phyloP scores from a whole-genome alignment of 2,329 filamentous ascomycete genomes.

The Hortaea werneckii region DNA sequence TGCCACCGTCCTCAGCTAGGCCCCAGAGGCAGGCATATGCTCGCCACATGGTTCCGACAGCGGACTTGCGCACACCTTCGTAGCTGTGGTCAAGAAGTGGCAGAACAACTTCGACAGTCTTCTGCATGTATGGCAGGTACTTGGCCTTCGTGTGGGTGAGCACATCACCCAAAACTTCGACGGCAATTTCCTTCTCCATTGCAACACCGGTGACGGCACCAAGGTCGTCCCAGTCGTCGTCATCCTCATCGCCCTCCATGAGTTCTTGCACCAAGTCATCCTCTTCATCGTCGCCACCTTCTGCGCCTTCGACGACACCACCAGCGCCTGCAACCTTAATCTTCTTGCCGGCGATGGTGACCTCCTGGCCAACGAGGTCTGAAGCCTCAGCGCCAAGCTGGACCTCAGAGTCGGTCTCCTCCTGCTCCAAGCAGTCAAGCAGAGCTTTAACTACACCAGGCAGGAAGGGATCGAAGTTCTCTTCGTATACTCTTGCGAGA shows the following conservation, averaged over 20 bases:
- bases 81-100: constrained; percentile 81
- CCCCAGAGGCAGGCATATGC: constrained; percentile 86
- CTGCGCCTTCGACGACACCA: constrained; percentile 37
- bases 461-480: constrained; percentile 70
- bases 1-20: constrained; percentile 68
- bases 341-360: constrained; percentile 73
- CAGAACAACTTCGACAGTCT: constrained; percentile 71
- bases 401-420: constrained; percentile 72
- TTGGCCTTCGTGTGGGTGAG: constrained; percentile 74
- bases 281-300: constrained; percentile 52
- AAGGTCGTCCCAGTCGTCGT: constrained; percentile 75
- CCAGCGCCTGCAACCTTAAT: constrained; percentile 63
- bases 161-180: constrained; percentile 89
- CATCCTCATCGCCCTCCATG: constrained; percentile 53
- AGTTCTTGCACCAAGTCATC: constrained; percentile 42
- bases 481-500: constrained; percentile 85
- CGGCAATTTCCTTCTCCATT: constrained; percentile 92
- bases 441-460: constrained; percentile 69
- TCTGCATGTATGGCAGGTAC: constrained; percentile 77
- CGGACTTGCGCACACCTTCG: constrained; percentile 86
- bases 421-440: constrained; percentile 76
- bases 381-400: constrained; percentile 63
- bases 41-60: constrained; percentile 84
- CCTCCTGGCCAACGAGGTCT: constrained; percentile 64
- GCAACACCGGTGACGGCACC: constrained; percentile 79